Evolutionary conservation across 306 rosid species (phyloP).

Genomic region (Quercus agrifolia): DNA sequence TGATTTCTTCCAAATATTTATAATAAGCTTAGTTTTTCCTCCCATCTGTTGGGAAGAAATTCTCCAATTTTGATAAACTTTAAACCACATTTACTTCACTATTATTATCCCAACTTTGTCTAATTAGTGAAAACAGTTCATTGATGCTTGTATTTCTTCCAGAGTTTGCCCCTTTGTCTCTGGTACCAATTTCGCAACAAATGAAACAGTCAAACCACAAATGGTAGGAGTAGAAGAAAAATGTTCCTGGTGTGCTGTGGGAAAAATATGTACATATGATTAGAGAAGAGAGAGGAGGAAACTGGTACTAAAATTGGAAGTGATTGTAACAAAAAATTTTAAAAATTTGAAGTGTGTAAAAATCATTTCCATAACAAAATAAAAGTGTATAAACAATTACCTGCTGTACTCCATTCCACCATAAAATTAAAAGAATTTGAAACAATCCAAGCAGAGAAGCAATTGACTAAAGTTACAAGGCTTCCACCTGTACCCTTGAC

Average conservation of each 20-base stretch:
- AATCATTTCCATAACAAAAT: no score
- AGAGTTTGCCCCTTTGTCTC: slow-evolving; percentile 32
- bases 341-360: no score
- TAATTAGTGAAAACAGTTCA: neutral
- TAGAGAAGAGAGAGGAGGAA: no score
- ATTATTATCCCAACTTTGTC: no score
- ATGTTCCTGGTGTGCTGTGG: slow-evolving; percentile 13
- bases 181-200: slow-evolving; percentile 32
- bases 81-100: no score
- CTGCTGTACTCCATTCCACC: slow-evolving; percentile 45
- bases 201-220: slow-evolving; percentile 17
- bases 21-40: no score
- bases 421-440: slow-evolving; percentile 29
- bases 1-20: no score
- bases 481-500: slow-evolving; percentile 48
- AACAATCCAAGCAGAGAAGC: slow-evolving; percentile 36
- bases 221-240: slow-evolving; percentile 22
- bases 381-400: neutral
- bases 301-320: no score
- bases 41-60: no score
- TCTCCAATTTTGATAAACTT: no score
- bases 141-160: slow-evolving; percentile 39
- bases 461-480: slow-evolving; percentile 21
- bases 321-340: no score
- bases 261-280: no score